Evolutionary conservation across 2,329 filamentous ascomycete species (phyloP).

Genomic region (Hirsutella rhossiliensis): DNA sequence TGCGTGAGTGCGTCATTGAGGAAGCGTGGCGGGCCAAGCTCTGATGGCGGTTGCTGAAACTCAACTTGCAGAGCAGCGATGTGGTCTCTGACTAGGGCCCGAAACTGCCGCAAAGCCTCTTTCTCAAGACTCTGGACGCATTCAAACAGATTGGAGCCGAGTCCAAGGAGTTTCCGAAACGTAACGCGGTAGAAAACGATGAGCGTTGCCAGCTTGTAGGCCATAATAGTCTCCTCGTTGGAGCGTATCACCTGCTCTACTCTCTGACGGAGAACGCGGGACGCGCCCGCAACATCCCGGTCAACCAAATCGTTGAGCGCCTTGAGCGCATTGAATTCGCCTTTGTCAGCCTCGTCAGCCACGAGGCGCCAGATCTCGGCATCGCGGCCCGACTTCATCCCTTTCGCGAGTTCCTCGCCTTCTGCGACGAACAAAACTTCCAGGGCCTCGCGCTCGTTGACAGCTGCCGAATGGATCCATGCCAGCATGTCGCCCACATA

Average conservation of each 20-base stretch:
- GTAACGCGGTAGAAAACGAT: constrained; percentile 81
- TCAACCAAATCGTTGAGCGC: constrained; percentile 80
- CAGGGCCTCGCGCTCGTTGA: constrained; percentile 85
- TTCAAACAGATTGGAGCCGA: constrained; percentile 56
- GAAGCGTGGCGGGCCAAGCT: constrained; percentile 70
- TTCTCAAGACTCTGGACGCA: constrained; percentile 57
- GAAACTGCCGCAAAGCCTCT: constrained; percentile 73
- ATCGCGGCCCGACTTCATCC: constrained; percentile 66
- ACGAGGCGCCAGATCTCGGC: constrained; percentile 73
- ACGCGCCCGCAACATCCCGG: constrained; percentile 69
- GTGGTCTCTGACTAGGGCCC: constrained; percentile 68
- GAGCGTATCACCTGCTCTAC: constrained; percentile 87
- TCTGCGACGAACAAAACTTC: constrained; percentile 87
- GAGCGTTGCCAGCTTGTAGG: constrained; percentile 84
- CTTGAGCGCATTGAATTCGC: constrained; percentile 65
- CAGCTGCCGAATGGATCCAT: constrained; percentile 88
- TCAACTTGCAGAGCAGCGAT: constrained; percentile 63
- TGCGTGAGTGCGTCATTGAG: constrained; percentile 69
- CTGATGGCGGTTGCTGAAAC: constrained; percentile 54
- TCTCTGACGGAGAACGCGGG: constrained; percentile 74
- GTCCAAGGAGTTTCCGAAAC: constrained; percentile 66
- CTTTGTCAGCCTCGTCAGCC: constrained; percentile 41
- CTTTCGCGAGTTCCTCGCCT: constrained; percentile 75
- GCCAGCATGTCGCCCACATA: constrained; percentile 97
- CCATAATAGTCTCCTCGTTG: constrained; percentile 78